Base-by-base conservation (phyloP, 2,329 filamentous ascomycete genomes). In the Coleophoma crateriformis region DNA sequence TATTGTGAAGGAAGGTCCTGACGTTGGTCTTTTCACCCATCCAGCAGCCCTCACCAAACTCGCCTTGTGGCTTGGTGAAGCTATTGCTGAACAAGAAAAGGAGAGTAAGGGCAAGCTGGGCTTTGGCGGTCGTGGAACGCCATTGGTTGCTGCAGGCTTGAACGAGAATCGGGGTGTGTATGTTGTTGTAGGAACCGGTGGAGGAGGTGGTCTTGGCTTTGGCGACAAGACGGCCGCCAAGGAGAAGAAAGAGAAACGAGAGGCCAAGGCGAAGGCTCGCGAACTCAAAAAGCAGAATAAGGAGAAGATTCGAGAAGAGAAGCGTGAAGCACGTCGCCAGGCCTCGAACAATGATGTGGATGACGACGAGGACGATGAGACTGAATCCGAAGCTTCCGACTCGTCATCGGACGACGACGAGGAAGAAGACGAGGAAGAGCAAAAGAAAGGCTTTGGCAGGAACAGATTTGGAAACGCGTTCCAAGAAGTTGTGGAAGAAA, bases 401-500 rank as follows among this genome's bases (percentile, higher is more conserved):
- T 75, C 78, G 3, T 76, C 65, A 7, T 66, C 68, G 2, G 65
- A 69, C 7, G 67, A 69, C 3, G 68, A 71, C 14, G 79, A 80
- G 6, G 80, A 82, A 1, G 74, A 80, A 7, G 73, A 77, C 7
- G 77, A 79, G 37, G 70, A 71, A 37, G 71, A 71, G 14, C 73
- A 73, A 34, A 78, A 79, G 45, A 80, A 80, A 53, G 84, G 86
- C 0, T 87, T 88, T 48, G 87, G 91, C 2, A 72, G 88, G 47
- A 99, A 97, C 69, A 82, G 87, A 45, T 99, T 99, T 63, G 94
- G 94, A 7, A 90, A 86, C 61, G 92, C 94, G 3, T 99, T 99
- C 67, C 90, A 96, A 66, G 90, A 96, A 63, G 94, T 97, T 1
- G 88, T 96, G 2, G 81, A 86, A 46, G 90, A 96, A 73, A 97